Evolutionary conservation across 306 rosid genomes (phyloP).

Genomic region (Leucaena leucocephala): DNA sequence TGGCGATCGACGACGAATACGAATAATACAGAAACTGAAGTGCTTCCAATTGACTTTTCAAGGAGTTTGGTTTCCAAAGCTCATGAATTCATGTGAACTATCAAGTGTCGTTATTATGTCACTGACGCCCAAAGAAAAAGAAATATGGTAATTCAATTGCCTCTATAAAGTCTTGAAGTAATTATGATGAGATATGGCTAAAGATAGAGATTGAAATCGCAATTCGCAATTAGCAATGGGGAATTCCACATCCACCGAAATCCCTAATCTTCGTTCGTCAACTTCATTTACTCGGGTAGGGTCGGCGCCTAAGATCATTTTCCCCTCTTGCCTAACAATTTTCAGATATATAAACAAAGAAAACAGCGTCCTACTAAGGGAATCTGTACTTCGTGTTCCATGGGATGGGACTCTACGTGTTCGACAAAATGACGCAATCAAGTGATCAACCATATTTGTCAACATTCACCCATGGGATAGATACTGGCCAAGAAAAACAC

Average conservation of each 20-base stretch:
- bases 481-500: not conserved
- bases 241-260: not conserved
- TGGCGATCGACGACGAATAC: not conserved
- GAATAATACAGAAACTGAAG: not conserved
- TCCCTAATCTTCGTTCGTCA: not conserved
- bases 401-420: slow-evolving; percentile 1
- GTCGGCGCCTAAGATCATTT: not conserved
- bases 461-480: not conserved
- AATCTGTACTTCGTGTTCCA: not conserved
- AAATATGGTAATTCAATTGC: not conserved
- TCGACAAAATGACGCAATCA: slow-evolving; percentile 20
- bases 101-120: not conserved
- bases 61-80: not conserved
- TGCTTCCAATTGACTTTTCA: not conserved
- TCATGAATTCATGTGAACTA: not conserved
- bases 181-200: not conserved
- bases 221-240: not conserved
- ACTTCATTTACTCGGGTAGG: not conserved
- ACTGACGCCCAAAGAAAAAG: not conserved
- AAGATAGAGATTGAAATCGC: not conserved
- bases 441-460: not conserved
- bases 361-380: not conserved
- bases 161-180: not conserved
- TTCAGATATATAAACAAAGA: not conserved
- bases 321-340: not conserved